Evolutionary conservation across 768 basidiomycete species (phyloP), one percentile per base, ranked within the genome.

Genomic region (Boletus patriciae): DNA sequence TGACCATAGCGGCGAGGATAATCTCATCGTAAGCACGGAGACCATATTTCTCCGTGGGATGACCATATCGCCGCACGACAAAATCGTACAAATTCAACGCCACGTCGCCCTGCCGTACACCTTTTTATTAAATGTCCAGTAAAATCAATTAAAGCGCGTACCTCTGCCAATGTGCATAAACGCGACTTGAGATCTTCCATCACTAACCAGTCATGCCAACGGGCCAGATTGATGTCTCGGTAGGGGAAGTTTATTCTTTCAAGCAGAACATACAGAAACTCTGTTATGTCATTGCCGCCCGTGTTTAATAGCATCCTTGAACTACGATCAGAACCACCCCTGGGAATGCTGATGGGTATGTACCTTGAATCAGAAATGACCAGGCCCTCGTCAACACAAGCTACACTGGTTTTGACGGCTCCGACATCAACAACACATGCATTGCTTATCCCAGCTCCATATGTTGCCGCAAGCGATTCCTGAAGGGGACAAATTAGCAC

Each of bases 361-460:
- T 65, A 92, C 94, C 95, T 83, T 3, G 94, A 93, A 63, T 99
- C 97, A 6, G 87, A 68, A 29, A 94, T 75, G 21, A 99, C 83
- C 48, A 94, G 68, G 3, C 97, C 97, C 64, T 99, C 97, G 55
- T 98, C 97, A 3, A 98, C 89, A 67, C 95, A 98, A 0, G 94
- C 86, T 41, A 99, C 83, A 57, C 83, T 92, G 2, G 92, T 94
- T 53, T 80, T 83, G 16, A 78, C 80, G 13, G 96, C 90, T 4
- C 97, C 97, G 49, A 98, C 87, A 70, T 99, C 93, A 36, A 99
- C 90, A 6, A 99, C 92, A 66, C 97, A 98, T 12, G 95, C 97
- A 64, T 86, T 90, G 0, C 92, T 92, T 50, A 98, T 86, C 8
- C 96, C 96, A 8, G 96, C 94, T 21, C 95, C 95, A 68, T 95